Evolutionary conservation across 73 alveolate genomes (phyloP).

Genomic region (Stentor coeruleus): DNA sequence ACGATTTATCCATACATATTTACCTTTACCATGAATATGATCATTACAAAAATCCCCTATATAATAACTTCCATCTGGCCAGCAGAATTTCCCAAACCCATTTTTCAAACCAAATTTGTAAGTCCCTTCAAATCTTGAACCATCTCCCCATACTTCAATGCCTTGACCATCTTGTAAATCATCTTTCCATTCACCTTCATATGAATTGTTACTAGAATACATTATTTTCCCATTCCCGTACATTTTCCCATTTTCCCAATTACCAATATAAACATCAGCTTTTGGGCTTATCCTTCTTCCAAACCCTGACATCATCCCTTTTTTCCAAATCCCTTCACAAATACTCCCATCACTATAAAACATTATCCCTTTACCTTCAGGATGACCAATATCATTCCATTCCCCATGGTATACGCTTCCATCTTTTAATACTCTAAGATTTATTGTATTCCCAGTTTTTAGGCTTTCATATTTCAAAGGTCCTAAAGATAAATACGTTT

Average conservation of each 20-base stretch:
- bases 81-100: slow-evolving; percentile 36
- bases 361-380: too few species aligned
- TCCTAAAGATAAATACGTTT: too few species aligned
- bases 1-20: slow-evolving; percentile 30
- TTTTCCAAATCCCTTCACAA: background rate
- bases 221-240: background rate
- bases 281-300: slow-evolving; percentile 55
- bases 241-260: slow-evolving; percentile 37
- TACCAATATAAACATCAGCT: slow-evolving; percentile 79
- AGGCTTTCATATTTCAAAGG: too few species aligned
- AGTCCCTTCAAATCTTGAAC: slow-evolving; percentile 44
- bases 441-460: too few species aligned
- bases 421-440: too few species aligned
- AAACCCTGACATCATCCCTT: slow-evolving; percentile 38
- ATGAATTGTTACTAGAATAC: background rate
- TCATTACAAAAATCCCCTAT: slow-evolving; percentile 29
- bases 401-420: too few species aligned
- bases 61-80: slow-evolving; percentile 48
- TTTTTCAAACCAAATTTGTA: slow-evolving; percentile 40
- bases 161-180: slow-evolving; percentile 47
- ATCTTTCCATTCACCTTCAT: background rate
- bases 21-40: slow-evolving; percentile 34
- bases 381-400: too few species aligned
- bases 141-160: slow-evolving; percentile 57
- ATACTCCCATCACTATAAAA: background rate